Base-by-base conservation (phyloP, 1,284 basidiomycete species). In the Peniophora sp. region DNA sequence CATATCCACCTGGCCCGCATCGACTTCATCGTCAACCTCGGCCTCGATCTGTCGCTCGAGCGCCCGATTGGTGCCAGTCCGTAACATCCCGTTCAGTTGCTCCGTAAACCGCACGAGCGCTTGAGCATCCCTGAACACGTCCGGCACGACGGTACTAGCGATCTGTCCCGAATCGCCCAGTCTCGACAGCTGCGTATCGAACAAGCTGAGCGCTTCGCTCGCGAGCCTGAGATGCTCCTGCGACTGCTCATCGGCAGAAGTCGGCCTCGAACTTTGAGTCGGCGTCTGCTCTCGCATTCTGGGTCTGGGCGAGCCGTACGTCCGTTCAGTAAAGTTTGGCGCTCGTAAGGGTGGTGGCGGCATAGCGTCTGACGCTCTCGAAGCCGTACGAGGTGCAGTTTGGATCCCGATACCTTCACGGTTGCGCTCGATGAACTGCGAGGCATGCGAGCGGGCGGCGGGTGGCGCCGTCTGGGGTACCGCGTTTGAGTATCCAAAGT, bases 21-120 rank as follows among this genome's bases (percentile, higher is more conserved):
- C 64, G 39, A 62, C 63, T 17, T 69, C 70, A 24, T 73, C 78
- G 16, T 74, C 74, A 1, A 90, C 78, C 60, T 89, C 86, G 0
- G 82, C 78, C 43, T 85, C 78, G 47, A 91, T 83, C 63, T 88
- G 84, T 48, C 77, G 72, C 54, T 87, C 83, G 45, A 89, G 62
- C 1, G 85, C 81, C 39, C 72, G 68, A 50, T 73, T 69, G 12
- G 77, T 81, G 2, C 76, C 77, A 2, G 65, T 60, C 45, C 80
- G 72, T 55, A 89, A 63, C 57, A 85, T 68, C 41, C 59, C 71
- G 59, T 86, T 86, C 51, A 91, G 66, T 53, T 72, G 73, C 55
- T 86, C 82, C 10, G 85, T 74, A 19, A 78, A 70, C 49, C 75
- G 70, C 12, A 85, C 83, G 27, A 89, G 73, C n/a, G 70, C 70